phyloP scores from a whole-genome alignment of 108 stramenopile genomes.

The Schizochytrium sp. region DNA sequence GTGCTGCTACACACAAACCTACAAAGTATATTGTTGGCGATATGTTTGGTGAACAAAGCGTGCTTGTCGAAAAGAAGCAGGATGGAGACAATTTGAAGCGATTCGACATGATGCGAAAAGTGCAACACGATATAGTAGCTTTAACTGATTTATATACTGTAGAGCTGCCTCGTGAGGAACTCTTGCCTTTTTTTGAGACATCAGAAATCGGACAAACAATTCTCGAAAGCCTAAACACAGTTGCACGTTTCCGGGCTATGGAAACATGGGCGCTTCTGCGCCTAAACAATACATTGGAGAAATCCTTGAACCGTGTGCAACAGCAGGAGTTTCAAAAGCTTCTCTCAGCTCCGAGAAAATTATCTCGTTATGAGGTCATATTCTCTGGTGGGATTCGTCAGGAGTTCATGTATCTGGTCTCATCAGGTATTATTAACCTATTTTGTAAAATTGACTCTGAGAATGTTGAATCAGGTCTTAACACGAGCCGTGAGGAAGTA shows the following conservation, averaged over 20 bases:
- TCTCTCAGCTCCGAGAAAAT: background rate
- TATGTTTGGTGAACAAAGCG: constrained; percentile 4
- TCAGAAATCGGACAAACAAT: background rate
- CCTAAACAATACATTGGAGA: constrained; percentile 32
- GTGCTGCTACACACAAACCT: background rate
- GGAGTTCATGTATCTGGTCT: constrained; percentile 4
- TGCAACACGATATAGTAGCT: constrained; percentile 39
- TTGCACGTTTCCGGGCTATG: background rate
- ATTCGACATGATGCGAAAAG: background rate
- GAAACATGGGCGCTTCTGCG: constrained; percentile 8
- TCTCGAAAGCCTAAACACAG: background rate
- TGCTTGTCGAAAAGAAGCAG: background rate
- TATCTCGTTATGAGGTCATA: background rate
- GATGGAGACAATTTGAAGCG: background rate
- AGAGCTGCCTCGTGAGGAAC: constrained; percentile 1
- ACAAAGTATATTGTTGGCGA: constrained; percentile 21
- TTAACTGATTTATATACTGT: constrained; percentile 18
- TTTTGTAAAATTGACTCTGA: background rate
- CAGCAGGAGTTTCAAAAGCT: constrained; percentile 59
- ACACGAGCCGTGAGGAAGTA: background rate
- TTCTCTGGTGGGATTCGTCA: background rate
- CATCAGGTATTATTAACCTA: constrained; percentile 21
- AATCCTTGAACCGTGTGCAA: constrained; percentile 15
- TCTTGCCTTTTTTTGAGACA: background rate
- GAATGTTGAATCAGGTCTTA: background rate